Conservation (phyloP, 2,329 filamentous ascomycete genomes). For the Sphaerulina vaccinii region DNA sequence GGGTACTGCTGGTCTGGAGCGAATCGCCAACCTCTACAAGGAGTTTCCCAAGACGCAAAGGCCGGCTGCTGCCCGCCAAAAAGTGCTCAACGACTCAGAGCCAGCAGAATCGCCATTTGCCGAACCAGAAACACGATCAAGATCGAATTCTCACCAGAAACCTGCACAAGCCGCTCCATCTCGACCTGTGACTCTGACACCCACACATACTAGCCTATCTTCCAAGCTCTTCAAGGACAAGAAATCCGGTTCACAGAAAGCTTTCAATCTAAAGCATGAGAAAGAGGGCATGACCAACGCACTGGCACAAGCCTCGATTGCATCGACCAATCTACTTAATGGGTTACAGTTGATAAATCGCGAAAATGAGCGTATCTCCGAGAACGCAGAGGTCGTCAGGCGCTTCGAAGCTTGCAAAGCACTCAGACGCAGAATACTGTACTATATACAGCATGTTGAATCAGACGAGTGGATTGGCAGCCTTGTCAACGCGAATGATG, state of each 20-base stretch:
- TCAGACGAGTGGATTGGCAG: conserved; percentile 89
- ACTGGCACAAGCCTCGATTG: conserved; percentile 87
- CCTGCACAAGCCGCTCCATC: conserved; percentile 18
- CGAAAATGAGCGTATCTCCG: conserved; percentile 81
- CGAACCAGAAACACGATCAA: conserved; percentile 18
- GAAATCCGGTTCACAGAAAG: conserved; percentile 56
- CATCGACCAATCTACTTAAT: conserved; percentile 87
- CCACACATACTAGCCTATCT: conserved; percentile 31
- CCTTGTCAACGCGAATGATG: conserved; percentile 89
- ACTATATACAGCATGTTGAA: conserved; percentile 90
- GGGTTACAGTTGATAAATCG: conserved; percentile 86
- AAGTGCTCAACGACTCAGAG: conserved; percentile 72
- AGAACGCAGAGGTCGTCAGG: conserved; percentile 71
- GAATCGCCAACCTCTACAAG: conserved; percentile 75
- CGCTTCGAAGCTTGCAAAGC: conserved; percentile 85
- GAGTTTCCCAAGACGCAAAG: conserved; percentile 67
- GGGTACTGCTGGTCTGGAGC: conserved; percentile 73
- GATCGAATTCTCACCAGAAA: conserved; percentile 18
- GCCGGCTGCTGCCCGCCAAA: conserved; percentile 67
- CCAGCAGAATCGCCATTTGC: conserved; percentile 36
- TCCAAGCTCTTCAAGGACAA: conserved; percentile 37
- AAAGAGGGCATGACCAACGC: conserved; percentile 81
- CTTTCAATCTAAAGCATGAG: conserved; percentile 82
- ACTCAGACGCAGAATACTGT: conserved; percentile 77
- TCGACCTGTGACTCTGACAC: conserved; percentile 36